These are phyloP conservation scores for Abrus pulchellus DNA, from an alignment of 306 rosid species.

Conservation along the genomic window DNA sequence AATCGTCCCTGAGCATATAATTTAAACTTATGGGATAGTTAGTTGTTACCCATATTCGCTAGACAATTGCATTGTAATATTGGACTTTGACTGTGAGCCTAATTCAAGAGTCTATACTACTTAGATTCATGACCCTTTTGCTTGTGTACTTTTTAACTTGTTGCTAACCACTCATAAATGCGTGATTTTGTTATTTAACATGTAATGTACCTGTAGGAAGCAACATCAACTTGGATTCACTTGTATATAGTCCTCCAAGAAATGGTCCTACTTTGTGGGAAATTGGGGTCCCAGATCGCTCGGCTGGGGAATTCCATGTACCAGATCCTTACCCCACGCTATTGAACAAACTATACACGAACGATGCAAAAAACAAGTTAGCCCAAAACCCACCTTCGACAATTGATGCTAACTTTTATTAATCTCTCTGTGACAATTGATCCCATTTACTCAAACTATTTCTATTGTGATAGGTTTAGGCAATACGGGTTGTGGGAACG, in stretches of 20 bases:
- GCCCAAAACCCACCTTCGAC: slow-evolving; percentile 3
- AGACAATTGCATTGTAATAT: background rate
- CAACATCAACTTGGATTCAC: slow-evolving; percentile 40
- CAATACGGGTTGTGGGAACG: slow-evolving; percentile 81
- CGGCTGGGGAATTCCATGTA: slow-evolving; percentile 70
- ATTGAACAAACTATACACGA: slow-evolving; percentile 51
- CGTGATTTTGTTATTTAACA: background rate
- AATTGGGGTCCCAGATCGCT: slow-evolving; percentile 87
- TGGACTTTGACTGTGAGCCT: too few species aligned
- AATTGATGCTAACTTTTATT: background rate
- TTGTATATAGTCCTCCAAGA: slow-evolving; percentile 76
- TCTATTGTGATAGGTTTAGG: slow-evolving; percentile 56
- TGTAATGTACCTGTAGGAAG: slow-evolving; percentile 53
- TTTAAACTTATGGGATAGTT: background rate
- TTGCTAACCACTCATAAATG: too few species aligned
- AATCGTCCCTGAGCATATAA: background rate
- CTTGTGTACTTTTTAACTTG: too few species aligned
- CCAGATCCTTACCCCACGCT: slow-evolving; percentile 68
- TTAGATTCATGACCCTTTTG: too few species aligned
- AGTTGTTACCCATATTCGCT: background rate
- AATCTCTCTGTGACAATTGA: background rate
- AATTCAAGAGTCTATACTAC: too few species aligned
- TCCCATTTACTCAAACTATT: background rate
- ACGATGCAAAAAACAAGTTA: slow-evolving; percentile 46
- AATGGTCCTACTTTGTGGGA: slow-evolving; percentile 89